Evolutionary conservation across 805 yeast species (phyloP).

Genomic region (Myxozyma mucilagina): DNA sequence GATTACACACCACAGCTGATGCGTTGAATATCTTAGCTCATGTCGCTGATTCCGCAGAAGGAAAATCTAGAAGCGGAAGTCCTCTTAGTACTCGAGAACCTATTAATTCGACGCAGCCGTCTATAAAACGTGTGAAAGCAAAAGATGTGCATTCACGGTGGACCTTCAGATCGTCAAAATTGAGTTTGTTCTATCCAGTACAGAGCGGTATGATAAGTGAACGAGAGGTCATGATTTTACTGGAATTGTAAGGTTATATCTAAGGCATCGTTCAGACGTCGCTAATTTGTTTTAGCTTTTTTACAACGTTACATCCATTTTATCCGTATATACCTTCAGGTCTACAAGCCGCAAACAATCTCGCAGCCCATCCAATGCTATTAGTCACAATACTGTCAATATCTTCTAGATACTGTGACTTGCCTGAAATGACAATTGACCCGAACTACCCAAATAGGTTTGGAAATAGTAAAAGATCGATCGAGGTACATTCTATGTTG

Average conservation of each 20-base stretch:
- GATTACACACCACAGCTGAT: slow-evolving; percentile 43
- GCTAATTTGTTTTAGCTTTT: slow-evolving; percentile 64
- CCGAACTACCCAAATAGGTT: slow-evolving; percentile 3
- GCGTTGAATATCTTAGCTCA: slow-evolving; percentile 44
- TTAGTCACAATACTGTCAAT: slow-evolving; percentile 80
- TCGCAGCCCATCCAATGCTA: slow-evolving; percentile 78
- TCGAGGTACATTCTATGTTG: slow-evolving; percentile 63
- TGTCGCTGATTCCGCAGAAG: slow-evolving; percentile 38
- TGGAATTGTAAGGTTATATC: slow-evolving; percentile 28
- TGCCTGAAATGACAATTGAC: slow-evolving; percentile 42
- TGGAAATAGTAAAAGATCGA: slow-evolving; percentile 16
- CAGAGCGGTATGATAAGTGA: slow-evolving; percentile 57
- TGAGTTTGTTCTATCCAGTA: slow-evolving; percentile 32
- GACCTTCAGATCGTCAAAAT: slow-evolving; percentile 27
- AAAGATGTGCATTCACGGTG: slow-evolving; percentile 17
- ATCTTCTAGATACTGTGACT: slow-evolving; percentile 71
- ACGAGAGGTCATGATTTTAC: slow-evolving; percentile 39
- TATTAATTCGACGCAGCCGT: background rate
- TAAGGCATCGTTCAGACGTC: background rate
- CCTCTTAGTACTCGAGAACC: slow-evolving; percentile 7
- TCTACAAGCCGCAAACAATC: slow-evolving; percentile 60
- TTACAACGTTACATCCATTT: slow-evolving; percentile 80
- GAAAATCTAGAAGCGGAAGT: slow-evolving; percentile 11
- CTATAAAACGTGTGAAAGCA: background rate
- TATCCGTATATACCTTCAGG: slow-evolving; percentile 84